Evolutionary conservation across 208 protist species (phyloP), one percentile per base, ranked within the genome.

Genomic region (Leishmania tropica): DNA sequence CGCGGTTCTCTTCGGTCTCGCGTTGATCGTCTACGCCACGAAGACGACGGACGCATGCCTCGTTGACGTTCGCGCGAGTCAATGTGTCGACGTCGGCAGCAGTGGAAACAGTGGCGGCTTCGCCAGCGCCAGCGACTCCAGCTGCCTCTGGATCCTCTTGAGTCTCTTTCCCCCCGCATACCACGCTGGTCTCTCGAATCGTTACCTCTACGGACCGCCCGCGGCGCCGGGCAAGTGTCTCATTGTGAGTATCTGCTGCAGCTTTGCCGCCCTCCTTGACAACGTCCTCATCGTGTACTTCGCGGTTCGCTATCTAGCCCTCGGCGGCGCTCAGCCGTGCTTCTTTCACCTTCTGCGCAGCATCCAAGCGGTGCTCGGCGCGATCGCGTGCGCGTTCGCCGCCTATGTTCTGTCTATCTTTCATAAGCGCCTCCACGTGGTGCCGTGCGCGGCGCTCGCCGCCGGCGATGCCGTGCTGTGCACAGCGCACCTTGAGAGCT

Each of bases 281-380:
- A 78, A 73, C 31, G 79, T 89, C 19, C 72, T 88, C 31, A 83
- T 92, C 28, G 82, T 85, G 71, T 95, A 90, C 80, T 95, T 95
- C 71, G 85, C 88, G 19, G 88, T 83, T 3, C 92, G 94, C 4
- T 87, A 88, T 37, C 67, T 94, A 3, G 90, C 87, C 58, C 75
- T 85, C 31, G 81, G 84, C 48, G 89, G 88, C 45, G 72, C 80
- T 10, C 83, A 81, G 1, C 88, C 87, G 17, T 76, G 82, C 28
- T 95, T 94, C 86, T 84, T 90, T 37, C 87, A 89, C 51, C 37
- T 95, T 17, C 62, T 94, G 58, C 89, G 88, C 58, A 70, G 56
- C 11, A 54, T 81, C 35, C 90, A 97, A 48, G 70, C 91, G 10
- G 35, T 90, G 40, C 58, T 95, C 40, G n/a, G 75, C 40, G 78